Evolutionary conservation across 805 yeast genomes (phyloP).

Genomic region (Suhomyces sp.): DNA sequence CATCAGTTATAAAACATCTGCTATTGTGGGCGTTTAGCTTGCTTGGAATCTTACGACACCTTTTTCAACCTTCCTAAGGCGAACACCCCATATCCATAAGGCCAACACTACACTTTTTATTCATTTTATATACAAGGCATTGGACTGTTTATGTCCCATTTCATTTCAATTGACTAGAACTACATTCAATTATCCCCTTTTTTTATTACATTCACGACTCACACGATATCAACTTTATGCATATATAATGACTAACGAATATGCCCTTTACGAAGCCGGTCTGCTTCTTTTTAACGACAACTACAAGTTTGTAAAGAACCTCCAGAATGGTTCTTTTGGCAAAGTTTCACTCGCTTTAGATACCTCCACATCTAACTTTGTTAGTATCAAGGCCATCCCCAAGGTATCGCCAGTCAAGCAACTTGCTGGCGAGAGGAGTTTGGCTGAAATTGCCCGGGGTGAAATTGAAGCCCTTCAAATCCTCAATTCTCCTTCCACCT

Average conservation of each 20-base stretch:
- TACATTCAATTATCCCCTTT: neutral
- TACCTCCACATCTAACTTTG: constrained; percentile 24
- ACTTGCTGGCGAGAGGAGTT: constrained; percentile 6
- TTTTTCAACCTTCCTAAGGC: neutral
- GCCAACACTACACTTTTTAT: neutral
- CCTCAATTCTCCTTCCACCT: constrained; percentile 15
- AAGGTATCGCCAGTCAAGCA: constrained; percentile 41
- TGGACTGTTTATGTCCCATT: neutral
- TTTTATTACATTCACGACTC: constrained; percentile 1
- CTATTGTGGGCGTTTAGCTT: neutral
- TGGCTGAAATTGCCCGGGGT: constrained; percentile 44
- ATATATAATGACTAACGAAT: constrained; percentile 11
- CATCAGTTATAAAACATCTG: neutral
- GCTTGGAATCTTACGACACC: neutral
- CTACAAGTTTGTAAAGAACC: constrained; percentile 42
- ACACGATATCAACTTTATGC: neutral
- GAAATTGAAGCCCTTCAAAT: constrained; percentile 45
- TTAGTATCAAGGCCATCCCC: constrained; percentile 55
- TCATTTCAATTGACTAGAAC: neutral
- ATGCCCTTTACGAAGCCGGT: constrained; percentile 40
- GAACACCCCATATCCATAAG: neutral
- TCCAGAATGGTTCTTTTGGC: constrained; percentile 63
- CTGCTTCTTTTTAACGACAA: constrained; percentile 29
- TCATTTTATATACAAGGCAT: neutral
- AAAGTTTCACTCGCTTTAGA: constrained; percentile 54